Evolutionary conservation across 768 basidiomycete species (phyloP).

Genomic region (Leccinum barrowsii): DNA sequence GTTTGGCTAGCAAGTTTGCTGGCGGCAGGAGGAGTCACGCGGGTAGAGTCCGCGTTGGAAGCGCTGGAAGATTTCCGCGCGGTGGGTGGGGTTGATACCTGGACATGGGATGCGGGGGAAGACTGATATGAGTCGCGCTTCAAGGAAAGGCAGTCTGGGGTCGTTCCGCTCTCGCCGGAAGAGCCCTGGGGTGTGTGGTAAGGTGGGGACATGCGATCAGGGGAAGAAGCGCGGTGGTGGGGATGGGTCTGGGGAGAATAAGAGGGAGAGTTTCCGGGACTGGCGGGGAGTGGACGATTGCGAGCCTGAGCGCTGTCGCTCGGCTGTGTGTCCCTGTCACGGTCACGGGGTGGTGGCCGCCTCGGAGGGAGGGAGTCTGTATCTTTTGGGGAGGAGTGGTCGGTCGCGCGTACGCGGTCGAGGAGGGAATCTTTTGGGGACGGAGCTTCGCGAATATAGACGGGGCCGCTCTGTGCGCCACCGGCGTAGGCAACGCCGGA

Average conservation of each 20-base stretch:
- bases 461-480: constrained; percentile 39
- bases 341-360: constrained; percentile 32
- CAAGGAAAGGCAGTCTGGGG: constrained; percentile 40
- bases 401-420: constrained; percentile 51
- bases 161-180: constrained; percentile 40
- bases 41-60: constrained; percentile 19
- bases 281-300: constrained; percentile 31
- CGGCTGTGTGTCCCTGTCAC: constrained; percentile 41
- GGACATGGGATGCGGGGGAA: constrained; percentile 27
- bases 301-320: constrained; percentile 23
- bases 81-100: constrained; percentile 28
- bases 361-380: constrained; percentile 31
- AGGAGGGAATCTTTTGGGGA: constrained; percentile 49
- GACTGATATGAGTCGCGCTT: constrained; percentile 44
- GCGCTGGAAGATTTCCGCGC: constrained; percentile 24
- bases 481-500: constrained; percentile 47
- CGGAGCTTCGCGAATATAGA: constrained; percentile 34
- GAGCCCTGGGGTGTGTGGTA: constrained; percentile 48
- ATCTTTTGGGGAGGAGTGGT: constrained; percentile 56
- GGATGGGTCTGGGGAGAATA: constrained; percentile 40
- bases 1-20: constrained; percentile 48
- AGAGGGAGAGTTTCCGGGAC: constrained; percentile 36
- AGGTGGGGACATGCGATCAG: constrained; percentile 51
- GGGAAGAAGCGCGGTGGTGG: constrained; percentile 44
- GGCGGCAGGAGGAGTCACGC: constrained; percentile 34